Conservation (phyloP, 2,329 filamentous ascomycete genomes). For the Colletotrichum acutatum region DNA sequence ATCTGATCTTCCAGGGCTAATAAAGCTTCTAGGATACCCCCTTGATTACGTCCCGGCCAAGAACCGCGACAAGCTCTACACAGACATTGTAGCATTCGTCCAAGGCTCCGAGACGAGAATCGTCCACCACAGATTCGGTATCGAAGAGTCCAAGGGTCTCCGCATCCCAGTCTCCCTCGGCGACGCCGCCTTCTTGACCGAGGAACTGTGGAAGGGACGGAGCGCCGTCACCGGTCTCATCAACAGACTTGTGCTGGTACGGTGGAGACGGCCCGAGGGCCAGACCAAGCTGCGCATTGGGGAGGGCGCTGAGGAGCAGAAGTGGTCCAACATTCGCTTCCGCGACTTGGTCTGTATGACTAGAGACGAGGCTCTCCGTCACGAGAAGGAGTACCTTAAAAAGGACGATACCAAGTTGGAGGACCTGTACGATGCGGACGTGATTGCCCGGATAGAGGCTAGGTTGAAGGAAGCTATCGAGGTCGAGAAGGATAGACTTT, state of each 20-base stretch:
- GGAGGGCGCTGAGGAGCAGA: slow-evolving; percentile 77
- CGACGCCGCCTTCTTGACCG: slow-evolving; percentile 88
- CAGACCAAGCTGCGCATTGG: slow-evolving; percentile 72
- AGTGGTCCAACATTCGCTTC: slow-evolving; percentile 74
- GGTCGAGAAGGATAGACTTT: slow-evolving; percentile 63
- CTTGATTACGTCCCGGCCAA: slow-evolving; percentile 85
- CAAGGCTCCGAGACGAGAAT: slow-evolving; percentile 81
- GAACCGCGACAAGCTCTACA: slow-evolving; percentile 90
- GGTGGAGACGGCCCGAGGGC: slow-evolving; percentile 77
- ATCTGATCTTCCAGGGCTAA: slow-evolving; percentile 6
- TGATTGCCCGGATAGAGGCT: slow-evolving; percentile 74
- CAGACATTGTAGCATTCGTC: slow-evolving; percentile 79
- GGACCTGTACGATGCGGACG: slow-evolving; percentile 78
- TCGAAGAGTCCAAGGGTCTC: slow-evolving; percentile 68
- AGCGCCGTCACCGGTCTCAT: slow-evolving; percentile 86
- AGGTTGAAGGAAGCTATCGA: slow-evolving; percentile 74
- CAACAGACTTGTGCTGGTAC: slow-evolving; percentile 80
- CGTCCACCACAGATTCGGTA: slow-evolving; percentile 51
- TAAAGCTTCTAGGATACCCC: slow-evolving; percentile 74
- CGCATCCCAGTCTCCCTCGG: slow-evolving; percentile 81
- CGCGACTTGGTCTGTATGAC: slow-evolving; percentile 89
- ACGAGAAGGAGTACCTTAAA: slow-evolving; percentile 83
- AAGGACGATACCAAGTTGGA: slow-evolving; percentile 73
- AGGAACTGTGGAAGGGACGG: slow-evolving; percentile 87
- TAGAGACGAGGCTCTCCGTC: slow-evolving; percentile 84